These are phyloP conservation scores for Funneliformis mosseae DNA, from an alignment of 192 early-diverging fungal genomes.

Conservation along the genomic window DNA sequence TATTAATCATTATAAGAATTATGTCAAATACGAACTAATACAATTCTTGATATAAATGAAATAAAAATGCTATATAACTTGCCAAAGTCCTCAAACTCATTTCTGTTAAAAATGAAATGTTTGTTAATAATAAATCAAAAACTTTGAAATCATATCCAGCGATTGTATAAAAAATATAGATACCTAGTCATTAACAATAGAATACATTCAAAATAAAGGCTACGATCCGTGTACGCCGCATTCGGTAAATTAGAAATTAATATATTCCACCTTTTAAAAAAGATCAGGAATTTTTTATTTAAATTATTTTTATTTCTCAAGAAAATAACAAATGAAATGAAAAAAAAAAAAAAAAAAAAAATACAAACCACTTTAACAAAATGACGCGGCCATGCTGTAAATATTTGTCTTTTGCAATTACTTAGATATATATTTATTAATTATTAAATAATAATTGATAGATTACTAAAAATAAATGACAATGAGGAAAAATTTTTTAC, in stretches of 20 bases:
- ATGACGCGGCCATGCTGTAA: neutral
- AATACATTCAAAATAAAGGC: conserved; percentile 31
- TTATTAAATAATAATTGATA: neutral
- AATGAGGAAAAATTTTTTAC: neutral
- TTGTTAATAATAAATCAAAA: neutral
- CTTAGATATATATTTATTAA: neutral
- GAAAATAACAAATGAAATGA: neutral
- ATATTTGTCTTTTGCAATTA: neutral
- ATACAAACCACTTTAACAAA: neutral
- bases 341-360: neutral
- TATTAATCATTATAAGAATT: neutral
- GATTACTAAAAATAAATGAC: neutral
- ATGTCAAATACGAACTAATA: neutral
- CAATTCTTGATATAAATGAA: neutral
- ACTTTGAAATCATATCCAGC: neutral
- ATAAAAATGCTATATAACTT: neutral
- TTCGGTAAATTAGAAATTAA: conserved; percentile 14
- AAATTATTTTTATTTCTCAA: too few species aligned
- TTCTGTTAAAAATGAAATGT: conserved; percentile 8
- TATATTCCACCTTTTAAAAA: conserved; percentile 24
- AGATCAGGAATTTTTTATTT: too few species aligned
- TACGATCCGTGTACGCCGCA: conserved; percentile 26
- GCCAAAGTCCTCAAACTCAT: conserved; percentile 19
- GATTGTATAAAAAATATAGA: neutral
- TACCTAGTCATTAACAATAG: conserved; percentile 29